Percentiles rank a stretch among this genome's conserved stretches.
Evolutionary conservation across 2,329 filamentous ascomycete genomes (phyloP).

Genomic region (Aspergillus sp.): DNA sequence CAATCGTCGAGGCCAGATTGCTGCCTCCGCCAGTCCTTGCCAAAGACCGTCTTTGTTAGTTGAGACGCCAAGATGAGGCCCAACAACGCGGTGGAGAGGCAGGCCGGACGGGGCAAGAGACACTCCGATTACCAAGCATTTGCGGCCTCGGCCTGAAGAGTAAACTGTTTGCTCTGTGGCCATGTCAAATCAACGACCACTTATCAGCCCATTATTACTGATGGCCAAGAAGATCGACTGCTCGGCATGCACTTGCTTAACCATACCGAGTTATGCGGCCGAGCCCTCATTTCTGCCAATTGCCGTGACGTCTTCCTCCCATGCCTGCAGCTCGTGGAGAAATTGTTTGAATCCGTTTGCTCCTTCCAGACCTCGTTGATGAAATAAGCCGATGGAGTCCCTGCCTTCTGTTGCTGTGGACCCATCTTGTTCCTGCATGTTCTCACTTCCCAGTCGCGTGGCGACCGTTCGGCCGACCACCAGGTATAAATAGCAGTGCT

Average conservation of each 20-base stretch:
- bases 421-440: neutral
- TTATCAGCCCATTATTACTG: slow-evolving; percentile 6
- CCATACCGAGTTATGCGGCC: neutral
- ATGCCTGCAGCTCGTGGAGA: neutral
- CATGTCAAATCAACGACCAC: neutral
- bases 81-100: neutral
- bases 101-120: neutral
- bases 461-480: neutral
- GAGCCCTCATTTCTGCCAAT: neutral
- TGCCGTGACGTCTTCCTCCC: neutral
- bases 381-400: slow-evolving; percentile 1
- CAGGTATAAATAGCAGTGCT: neutral
- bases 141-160: neutral
- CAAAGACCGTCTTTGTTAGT: neutral
- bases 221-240: slow-evolving; percentile 4
- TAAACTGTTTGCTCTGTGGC: too few species aligned
- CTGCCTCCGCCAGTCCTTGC: neutral
- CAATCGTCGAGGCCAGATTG: neutral
- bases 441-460: neutral
- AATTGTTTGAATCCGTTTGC: neutral
- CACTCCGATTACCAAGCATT: slow-evolving; percentile 2
- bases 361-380: slow-evolving; percentile 3
- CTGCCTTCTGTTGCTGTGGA: neutral
- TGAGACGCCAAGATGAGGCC: neutral
- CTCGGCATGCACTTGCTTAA: neutral